Conservation (phyloP, 768 basidiomycete genomes). For the Pleurotus giganteus region DNA sequence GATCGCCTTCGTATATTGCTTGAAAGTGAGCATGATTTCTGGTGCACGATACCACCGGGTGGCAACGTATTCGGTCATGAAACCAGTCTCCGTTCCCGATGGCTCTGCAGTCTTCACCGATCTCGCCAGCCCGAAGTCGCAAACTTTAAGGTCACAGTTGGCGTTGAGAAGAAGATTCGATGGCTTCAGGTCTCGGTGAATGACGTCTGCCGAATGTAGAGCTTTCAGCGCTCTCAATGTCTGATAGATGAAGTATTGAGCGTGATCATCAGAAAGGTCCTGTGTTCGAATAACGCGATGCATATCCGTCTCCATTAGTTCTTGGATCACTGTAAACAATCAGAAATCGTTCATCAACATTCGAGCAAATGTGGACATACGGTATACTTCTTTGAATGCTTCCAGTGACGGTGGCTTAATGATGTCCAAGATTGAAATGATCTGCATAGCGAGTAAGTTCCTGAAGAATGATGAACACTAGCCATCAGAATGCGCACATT, state of each 20-base stretch:
- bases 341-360: slow-evolving; percentile 24
- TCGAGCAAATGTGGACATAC: slow-evolving; percentile 36
- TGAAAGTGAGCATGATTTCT: slow-evolving; percentile 97
- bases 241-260: slow-evolving; percentile 96
- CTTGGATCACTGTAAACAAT: slow-evolving; percentile 36
- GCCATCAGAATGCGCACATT: background rate
- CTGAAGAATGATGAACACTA: background rate
- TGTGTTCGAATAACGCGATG: slow-evolving; percentile 97
- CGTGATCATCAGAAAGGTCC: slow-evolving; percentile 90
- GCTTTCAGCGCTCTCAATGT: slow-evolving; percentile 93
- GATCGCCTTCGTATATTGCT: slow-evolving; percentile 88
- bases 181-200: slow-evolving; percentile 95
- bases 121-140: slow-evolving; percentile 87
- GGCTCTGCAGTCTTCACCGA: slow-evolving; percentile 74
- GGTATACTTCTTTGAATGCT: slow-evolving; percentile 83
- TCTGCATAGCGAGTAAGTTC: slow-evolving; percentile 39
- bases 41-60: slow-evolving; percentile 98
- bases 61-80: slow-evolving; percentile 94
- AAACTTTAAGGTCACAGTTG: slow-evolving; percentile 95
- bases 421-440: slow-evolving; percentile 95
- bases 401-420: slow-evolving; percentile 75
- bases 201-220: slow-evolving; percentile 90
- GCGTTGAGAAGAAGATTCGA: slow-evolving; percentile 94
- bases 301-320: slow-evolving; percentile 91
- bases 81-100: slow-evolving; percentile 52